Percentiles rank a stretch among this genome's conserved stretches.
phyloP scores from a whole-genome alignment of 2,329 filamentous ascomycete species.

The Arthroderma sp. region DNA sequence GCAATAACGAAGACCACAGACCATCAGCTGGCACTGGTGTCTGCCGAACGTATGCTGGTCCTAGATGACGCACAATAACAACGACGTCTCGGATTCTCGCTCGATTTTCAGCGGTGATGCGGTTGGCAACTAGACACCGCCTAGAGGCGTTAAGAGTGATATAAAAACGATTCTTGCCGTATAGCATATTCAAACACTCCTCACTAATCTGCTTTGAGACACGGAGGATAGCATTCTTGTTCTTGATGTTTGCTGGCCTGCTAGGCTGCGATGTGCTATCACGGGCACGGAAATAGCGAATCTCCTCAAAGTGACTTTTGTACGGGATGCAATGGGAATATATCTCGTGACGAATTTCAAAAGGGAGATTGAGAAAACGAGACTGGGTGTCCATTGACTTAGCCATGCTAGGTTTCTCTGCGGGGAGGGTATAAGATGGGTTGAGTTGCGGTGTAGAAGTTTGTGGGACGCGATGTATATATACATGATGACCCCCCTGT shows the following conservation, averaged over 20 bases:
- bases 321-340: background rate
- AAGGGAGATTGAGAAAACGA: background rate
- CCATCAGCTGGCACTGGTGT: background rate
- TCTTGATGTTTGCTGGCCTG: background rate
- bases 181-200: background rate
- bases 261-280: background rate
- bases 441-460: background rate
- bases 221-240: background rate
- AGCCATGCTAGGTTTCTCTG: background rate
- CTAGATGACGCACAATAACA: background rate
- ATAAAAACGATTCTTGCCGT: background rate
- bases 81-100: constrained; percentile 1
- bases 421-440: background rate
- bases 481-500: background rate
- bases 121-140: background rate
- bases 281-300: background rate
- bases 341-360: background rate
- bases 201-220: constrained; percentile 1
- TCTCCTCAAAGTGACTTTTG: background rate
- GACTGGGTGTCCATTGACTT: background rate
- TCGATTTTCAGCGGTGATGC: background rate
- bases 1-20: background rate
- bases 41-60: background rate
- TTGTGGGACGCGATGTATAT: background rate
- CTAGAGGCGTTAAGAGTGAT: background rate